Percentiles rank a stretch among this genome's conserved stretches.
Conservation (phyloP, 352 stramenopile species). For the Phytophthora foliorum region DNA sequence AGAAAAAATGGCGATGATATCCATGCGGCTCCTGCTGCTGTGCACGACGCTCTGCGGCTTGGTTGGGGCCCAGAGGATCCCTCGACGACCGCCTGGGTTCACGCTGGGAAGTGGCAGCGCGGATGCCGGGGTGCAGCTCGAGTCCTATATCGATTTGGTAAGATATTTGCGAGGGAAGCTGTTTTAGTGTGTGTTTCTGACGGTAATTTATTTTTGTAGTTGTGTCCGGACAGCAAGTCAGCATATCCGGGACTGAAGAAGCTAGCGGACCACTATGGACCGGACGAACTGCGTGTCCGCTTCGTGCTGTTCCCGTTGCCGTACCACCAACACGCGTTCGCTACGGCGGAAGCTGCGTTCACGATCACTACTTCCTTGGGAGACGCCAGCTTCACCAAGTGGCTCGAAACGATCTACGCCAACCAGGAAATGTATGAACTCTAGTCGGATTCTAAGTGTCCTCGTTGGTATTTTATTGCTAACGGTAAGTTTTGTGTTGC, state of each 20-base stretch:
- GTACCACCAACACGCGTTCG: constrained; percentile 84
- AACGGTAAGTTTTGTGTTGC: not conserved
- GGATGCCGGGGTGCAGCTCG: constrained; percentile 76
- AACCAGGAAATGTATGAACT: constrained; percentile 75
- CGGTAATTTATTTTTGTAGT: constrained; percentile 37
- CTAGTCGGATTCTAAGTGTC: constrained; percentile 1
- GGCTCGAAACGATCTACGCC: constrained; percentile 83
- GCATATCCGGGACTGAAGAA: constrained; percentile 77
- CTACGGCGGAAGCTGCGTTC: constrained; percentile 67
- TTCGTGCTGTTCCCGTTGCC: constrained; percentile 85
- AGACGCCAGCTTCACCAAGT: constrained; percentile 64
- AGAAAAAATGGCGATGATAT: constrained; percentile 12
- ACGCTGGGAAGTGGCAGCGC: constrained; percentile 60
- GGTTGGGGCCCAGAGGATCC: constrained; percentile 48
- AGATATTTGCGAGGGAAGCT: constrained; percentile 2
- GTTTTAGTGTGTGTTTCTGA: constrained; percentile 10
- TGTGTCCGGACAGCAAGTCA: constrained; percentile 79
- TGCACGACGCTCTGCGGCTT: constrained; percentile 21
- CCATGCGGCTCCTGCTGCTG: constrained; percentile 32
- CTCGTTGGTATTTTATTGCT: not conserved
- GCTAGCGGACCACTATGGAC: constrained; percentile 61
- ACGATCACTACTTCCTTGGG: constrained; percentile 72
- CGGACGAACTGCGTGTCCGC: constrained; percentile 67
- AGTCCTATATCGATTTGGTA: constrained; percentile 88
- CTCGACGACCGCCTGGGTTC: constrained; percentile 69